Base-by-base conservation (phyloP, 495 filamentous ascomycete species). In the Daldinia grandis region DNA sequence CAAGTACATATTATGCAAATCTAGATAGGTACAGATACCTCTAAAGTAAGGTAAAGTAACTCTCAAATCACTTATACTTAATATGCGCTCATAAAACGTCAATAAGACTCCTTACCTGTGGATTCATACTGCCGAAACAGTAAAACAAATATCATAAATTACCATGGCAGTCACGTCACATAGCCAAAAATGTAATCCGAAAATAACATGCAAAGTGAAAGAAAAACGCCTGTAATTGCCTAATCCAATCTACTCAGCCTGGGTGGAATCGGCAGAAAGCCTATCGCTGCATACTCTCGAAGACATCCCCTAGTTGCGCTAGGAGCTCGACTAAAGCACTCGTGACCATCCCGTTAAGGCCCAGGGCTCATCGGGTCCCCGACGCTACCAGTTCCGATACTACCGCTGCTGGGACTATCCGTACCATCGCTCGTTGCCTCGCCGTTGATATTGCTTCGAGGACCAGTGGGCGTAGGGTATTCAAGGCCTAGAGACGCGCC, bases 341-440 rank as follows among this genome's bases (percentile, higher is more conserved):
- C 15, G 9, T 27, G 33, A 60, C 58, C 55, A 42, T 53, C 50
- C 42, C n/a, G 55, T 66, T 55, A 72, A 44, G 65, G 66, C 33
- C 68, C 40, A 56, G 75, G 75, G 62, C 75, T 77, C 54, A 64
- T 72, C 53, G 73, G 70, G 50, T 76, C 73, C 12, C 73, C 62
- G 30, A 68, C 62, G 24, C 75, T 77, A 40, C 75, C 68, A n/a
- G 67, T 75, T 37, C 47, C 62, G 37, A 58, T 19, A 38, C 75
- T 77, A 30, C 71, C 70, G 49, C 66, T 33, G 57, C 69, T 73
- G 24, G 68, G 69, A 27, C 72, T 76, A 49, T 40, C 68, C 50
- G 66, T 75, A 9, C 55, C 71, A 44, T 71, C 65, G 53, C 75
- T 76, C 25, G 58, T 38, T 6, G 54, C 58, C 35, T 54, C 27